phyloP scores from a whole-genome alignment of 1,139 yeast species.

The Yamadazyma diddensiae region DNA sequence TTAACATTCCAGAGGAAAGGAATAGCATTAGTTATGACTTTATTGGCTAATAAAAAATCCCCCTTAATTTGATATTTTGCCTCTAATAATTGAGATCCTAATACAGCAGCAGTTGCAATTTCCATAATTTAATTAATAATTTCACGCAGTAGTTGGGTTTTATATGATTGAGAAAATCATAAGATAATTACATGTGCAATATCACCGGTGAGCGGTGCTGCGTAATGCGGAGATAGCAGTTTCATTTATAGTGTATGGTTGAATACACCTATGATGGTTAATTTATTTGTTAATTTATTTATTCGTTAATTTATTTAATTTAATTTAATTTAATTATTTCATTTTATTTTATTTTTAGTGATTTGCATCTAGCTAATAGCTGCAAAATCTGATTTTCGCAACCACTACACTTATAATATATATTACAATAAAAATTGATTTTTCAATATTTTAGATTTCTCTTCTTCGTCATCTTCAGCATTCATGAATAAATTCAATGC shows the following conservation, averaged over 20 bases:
- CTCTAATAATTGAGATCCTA: constrained; percentile 48
- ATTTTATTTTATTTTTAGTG: not conserved
- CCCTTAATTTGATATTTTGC: constrained; percentile 52
- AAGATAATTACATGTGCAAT: constrained; percentile 6
- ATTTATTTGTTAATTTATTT: too few relatives aligned
- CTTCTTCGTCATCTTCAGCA: constrained; percentile 7
- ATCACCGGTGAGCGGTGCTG: constrained; percentile 1
- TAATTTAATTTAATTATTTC: not conserved
- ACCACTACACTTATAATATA: not conserved
- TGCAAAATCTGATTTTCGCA: not conserved
- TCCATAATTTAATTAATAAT: constrained; percentile 20
- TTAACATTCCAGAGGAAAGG: constrained; percentile 43
- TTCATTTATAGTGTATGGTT: not conserved
- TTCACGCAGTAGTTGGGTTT: not conserved
- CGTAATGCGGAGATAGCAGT: not conserved
- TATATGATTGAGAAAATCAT: constrained; percentile 5
- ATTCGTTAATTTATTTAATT: not conserved
- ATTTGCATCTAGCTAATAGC: too few relatives aligned
- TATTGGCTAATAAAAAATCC: constrained; percentile 49
- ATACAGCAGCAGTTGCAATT: constrained; percentile 42
- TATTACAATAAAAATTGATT: constrained; percentile 11
- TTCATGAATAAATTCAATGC: constrained; percentile 14
- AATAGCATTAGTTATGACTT: constrained; percentile 37
- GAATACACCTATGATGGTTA: too few relatives aligned
- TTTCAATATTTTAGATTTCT: constrained; percentile 9